phyloP scores from a whole-genome alignment of 179 eudicot genomes.

The Spinacia oleracea region DNA sequence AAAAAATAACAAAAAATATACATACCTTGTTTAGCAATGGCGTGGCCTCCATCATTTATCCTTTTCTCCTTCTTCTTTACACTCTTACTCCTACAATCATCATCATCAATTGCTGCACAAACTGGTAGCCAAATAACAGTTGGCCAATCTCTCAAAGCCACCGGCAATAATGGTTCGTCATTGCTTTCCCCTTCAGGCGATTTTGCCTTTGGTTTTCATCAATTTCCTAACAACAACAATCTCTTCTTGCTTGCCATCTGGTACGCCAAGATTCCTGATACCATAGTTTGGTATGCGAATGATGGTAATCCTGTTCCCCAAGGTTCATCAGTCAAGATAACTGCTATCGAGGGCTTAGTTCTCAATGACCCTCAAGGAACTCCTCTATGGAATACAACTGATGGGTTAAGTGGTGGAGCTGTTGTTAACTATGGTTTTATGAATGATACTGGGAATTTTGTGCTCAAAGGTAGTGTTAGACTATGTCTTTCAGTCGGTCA shows the following conservation, averaged over 20 bases:
- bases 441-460: constrained; percentile 38
- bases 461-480: too few relatives aligned
- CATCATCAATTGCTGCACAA: constrained; percentile 15
- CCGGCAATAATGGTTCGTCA: constrained; percentile 10
- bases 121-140: constrained; percentile 16
- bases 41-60: not conserved
- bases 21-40: not conserved
- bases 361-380: constrained; percentile 35
- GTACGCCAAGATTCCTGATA: constrained; percentile 42
- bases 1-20: not conserved
- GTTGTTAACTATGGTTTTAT: constrained; percentile 5
- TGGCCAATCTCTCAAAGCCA: constrained; percentile 34
- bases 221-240: not conserved
- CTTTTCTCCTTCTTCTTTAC: constrained; percentile 1
- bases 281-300: constrained; percentile 47
- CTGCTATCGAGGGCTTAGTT: constrained; percentile 30
- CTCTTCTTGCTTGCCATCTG: constrained; percentile 41
- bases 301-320: constrained; percentile 24
- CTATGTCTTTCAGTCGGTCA: too few relatives aligned
- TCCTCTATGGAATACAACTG: constrained; percentile 25
- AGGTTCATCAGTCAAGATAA: constrained; percentile 33
- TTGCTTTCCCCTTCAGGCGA: constrained; percentile 44
- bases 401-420: not conserved
- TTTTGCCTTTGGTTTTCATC: constrained; percentile 50
- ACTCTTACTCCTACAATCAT: constrained; percentile 4